A percentile compares a stretch with the other conserved stretches of the same genome.
Conservation (phyloP, 208 protist species). For the Leishmania braziliensis region DNA sequence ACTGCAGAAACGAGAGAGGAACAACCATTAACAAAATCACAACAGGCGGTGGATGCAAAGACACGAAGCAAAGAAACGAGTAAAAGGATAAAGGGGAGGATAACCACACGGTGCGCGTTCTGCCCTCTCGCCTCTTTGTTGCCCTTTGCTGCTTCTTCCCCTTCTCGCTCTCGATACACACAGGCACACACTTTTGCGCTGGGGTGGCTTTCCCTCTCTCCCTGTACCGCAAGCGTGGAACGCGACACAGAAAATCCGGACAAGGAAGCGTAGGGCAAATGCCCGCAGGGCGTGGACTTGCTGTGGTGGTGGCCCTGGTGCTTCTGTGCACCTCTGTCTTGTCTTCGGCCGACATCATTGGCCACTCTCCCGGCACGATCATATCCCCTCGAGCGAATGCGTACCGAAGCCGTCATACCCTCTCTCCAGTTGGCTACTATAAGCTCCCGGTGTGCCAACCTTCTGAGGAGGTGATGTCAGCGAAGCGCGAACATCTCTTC, state of each 20-base stretch:
- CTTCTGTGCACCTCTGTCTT: constrained; percentile 12
- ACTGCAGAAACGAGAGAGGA: too few species aligned
- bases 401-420: constrained; percentile 81
- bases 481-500: constrained; percentile 69
- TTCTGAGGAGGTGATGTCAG: constrained; percentile 22
- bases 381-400: constrained; percentile 84
- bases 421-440: constrained; percentile 96
- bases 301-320: constrained; percentile 3
- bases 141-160: neutral
- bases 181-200: too few species aligned
- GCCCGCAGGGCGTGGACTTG: neutral
- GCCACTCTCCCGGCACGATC: constrained; percentile 6
- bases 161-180: neutral
- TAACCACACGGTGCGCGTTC: neutral
- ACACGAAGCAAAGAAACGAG: too few species aligned
- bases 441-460: constrained; percentile 88
- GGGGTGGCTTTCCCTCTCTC: neutral
- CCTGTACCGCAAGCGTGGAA: neutral
- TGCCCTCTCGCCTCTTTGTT: neutral
- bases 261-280: neutral
- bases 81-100: too few species aligned
- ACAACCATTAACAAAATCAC: too few species aligned
- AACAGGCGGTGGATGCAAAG: too few species aligned
- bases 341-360: constrained; percentile 4
- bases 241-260: neutral